A percentile compares a stretch with the other conserved stretches of the same genome.
These are phyloP conservation scores for Scheffersomyces illinoinensis DNA, from an alignment of 1,139 yeast genomes.

Conservation along the genomic window DNA sequence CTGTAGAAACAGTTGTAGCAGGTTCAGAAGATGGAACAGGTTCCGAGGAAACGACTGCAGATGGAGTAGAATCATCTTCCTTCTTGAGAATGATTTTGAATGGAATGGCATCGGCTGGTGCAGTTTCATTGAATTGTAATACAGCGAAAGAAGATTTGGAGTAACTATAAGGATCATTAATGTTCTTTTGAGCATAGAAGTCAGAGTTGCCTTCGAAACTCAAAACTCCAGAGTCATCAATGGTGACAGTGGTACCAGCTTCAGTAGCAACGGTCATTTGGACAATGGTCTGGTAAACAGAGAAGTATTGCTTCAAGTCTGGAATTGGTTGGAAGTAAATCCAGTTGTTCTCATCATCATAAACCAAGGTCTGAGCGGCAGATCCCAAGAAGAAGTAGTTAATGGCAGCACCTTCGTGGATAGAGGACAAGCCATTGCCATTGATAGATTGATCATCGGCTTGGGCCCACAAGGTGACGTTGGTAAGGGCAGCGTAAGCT, in stretches of 20 bases:
- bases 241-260: slow-evolving; percentile 10
- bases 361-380: slow-evolving; percentile 6
- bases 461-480: slow-evolving; percentile 2
- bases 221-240: slow-evolving; percentile 24
- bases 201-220: slow-evolving; percentile 28
- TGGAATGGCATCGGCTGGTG: slow-evolving; percentile 21
- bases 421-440: slow-evolving; percentile 30
- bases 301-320: slow-evolving; percentile 3
- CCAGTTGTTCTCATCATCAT: slow-evolving; percentile 5
- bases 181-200: slow-evolving; percentile 43
- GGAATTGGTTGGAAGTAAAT: neutral
- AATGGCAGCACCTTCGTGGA: slow-evolving; percentile 60
- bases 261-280: slow-evolving; percentile 14
- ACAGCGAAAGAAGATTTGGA: slow-evolving; percentile 29
- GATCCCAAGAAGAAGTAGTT: slow-evolving; percentile 43
- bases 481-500: slow-evolving; percentile 2
- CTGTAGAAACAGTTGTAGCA: neutral
- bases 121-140: slow-evolving; percentile 10
- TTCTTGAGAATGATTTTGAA: slow-evolving; percentile 16
- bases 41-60: neutral
- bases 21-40: neutral
- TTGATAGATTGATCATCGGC: slow-evolving; percentile 10
- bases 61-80: neutral
- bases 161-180: slow-evolving; percentile 43
- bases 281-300: slow-evolving; percentile 8